Evolutionary conservation across 192 early-diverging fungal species (phyloP).

Genomic region (Oehlia diaphana): DNA sequence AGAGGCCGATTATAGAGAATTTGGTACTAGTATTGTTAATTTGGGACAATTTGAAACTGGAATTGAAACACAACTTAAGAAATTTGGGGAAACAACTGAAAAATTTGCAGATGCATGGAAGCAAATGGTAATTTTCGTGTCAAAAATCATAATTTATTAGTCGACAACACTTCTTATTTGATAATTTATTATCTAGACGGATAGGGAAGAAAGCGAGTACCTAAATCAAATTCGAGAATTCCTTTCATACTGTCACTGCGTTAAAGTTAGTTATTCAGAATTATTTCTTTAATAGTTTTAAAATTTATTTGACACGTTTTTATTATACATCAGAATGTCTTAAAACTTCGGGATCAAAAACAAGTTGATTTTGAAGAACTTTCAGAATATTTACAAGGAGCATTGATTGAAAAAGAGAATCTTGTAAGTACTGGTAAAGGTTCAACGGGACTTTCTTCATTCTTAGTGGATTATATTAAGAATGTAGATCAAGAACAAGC

Average conservation of each 20-base stretch:
- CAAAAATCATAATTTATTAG: neutral
- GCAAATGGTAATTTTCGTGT: conserved; percentile 54
- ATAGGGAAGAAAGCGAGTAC: conserved; percentile 67
- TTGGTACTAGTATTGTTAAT: conserved; percentile 74
- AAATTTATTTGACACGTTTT: conserved; percentile 6
- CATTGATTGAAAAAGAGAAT: conserved; percentile 70
- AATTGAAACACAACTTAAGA: conserved; percentile 71
- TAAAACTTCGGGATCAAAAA: conserved; percentile 88
- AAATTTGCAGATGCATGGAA: conserved; percentile 67
- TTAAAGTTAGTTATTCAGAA: conserved; percentile 53
- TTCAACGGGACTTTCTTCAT: conserved; percentile 63
- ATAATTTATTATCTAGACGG: conserved; percentile 34
- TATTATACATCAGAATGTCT: conserved; percentile 53
- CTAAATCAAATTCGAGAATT: conserved; percentile 84
- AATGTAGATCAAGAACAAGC: conserved; percentile 83
- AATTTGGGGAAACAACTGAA: conserved; percentile 72
- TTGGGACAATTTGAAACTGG: conserved; percentile 85
- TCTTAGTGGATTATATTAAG: conserved; percentile 84
- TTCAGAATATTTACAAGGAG: conserved; percentile 71
- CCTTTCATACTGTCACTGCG: conserved; percentile 75
- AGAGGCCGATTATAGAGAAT: conserved; percentile 75
- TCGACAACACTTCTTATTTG: neutral
- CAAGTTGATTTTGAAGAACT: conserved; percentile 95
- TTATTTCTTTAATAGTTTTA: neutral
- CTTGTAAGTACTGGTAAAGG: conserved; percentile 65